These are phyloP conservation scores for Penicillium manginii DNA, from an alignment of 495 filamentous ascomycete species.

Conservation along the genomic window DNA sequence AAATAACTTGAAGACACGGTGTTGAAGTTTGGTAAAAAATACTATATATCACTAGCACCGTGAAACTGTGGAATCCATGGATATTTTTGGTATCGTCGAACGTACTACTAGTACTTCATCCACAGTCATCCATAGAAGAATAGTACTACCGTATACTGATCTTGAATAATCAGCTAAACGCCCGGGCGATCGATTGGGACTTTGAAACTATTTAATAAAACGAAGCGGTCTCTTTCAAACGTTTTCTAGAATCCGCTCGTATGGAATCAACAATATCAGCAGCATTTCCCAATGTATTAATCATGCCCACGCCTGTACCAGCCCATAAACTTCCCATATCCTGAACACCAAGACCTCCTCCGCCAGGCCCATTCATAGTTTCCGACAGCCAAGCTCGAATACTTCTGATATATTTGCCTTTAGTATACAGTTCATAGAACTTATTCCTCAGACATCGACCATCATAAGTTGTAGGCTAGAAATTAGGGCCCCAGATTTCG, in stretches of 20 bases:
- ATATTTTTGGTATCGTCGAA: too few species aligned
- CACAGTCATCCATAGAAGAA: too few species aligned
- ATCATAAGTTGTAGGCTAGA: slow-evolving; percentile 66
- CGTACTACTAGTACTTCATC: too few species aligned
- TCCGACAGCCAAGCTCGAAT: slow-evolving; percentile 42
- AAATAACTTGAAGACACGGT: too few species aligned
- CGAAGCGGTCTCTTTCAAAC: not conserved
- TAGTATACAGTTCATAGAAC: slow-evolving; percentile 55
- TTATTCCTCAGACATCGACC: slow-evolving; percentile 65
- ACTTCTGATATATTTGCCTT: slow-evolving; percentile 56
- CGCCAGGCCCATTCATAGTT: slow-evolving; percentile 9
- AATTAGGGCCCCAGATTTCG: slow-evolving; percentile 60
- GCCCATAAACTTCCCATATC: slow-evolving; percentile 68
- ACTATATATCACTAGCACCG: too few species aligned
- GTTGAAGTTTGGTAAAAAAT: too few species aligned
- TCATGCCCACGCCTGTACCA: slow-evolving; percentile 44
- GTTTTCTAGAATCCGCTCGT: slow-evolving; percentile 1
- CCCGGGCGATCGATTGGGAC: not conserved
- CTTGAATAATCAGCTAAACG: too few species aligned
- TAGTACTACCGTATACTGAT: too few species aligned
- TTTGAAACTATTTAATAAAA: not conserved
- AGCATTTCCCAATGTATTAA: slow-evolving; percentile 32
- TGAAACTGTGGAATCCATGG: too few species aligned
- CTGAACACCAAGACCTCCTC: slow-evolving; percentile 31
- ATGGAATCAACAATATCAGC: slow-evolving; percentile 34